Base-by-base conservation (phyloP, 257 asterid species). In the Ilex asprella region DNA sequence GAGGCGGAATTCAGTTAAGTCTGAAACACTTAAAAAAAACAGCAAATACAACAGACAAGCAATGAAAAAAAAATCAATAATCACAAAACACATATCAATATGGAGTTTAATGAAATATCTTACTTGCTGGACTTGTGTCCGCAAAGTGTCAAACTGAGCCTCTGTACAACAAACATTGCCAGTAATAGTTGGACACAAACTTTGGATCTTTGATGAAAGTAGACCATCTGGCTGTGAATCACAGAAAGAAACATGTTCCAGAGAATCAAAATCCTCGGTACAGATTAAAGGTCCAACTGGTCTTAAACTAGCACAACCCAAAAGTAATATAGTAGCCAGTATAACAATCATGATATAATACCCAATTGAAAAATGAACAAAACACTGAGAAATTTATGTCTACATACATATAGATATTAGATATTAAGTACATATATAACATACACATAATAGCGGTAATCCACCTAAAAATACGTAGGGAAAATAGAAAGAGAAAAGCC, bases 41-140 rank as follows among this genome's bases (percentile, higher is more conserved):
- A 46, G 10, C n/a, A 46, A 0, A 7, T 4, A 46, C 14, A 11
- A 10, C n/a, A 10, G n/a, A 14, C 10, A 11, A 41, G 47, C 7
- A 47, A 9, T 11, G 14, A 21, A 47, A 15, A 31, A 16, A 53
- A 52, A 31, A 13, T 39, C 3, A 16, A 12, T 7, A 8, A 12
- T 16, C 47, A 46, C 15, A 61, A 51, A 30, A 49, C 41, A 12
- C 39, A 44, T 52, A 39, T 44, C 58, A 55, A 61, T 15, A 58
- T 13, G 56, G 60, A 58, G 66, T 58, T 63, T 63, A 10, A 7
- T 46, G 13, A 66, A 55, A 49, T 55, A 59, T 66, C 86, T 80
- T 83, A 93, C 99, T 83, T 87, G 97, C 82, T 87, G 99, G 63
- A 93, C 97, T 93, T 93, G 99, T 14, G 91, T 49, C 43, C 88